Evolutionary conservation across 2,329 filamentous ascomycete genomes (phyloP).

Genomic region (Penicillium rolfsii): DNA sequence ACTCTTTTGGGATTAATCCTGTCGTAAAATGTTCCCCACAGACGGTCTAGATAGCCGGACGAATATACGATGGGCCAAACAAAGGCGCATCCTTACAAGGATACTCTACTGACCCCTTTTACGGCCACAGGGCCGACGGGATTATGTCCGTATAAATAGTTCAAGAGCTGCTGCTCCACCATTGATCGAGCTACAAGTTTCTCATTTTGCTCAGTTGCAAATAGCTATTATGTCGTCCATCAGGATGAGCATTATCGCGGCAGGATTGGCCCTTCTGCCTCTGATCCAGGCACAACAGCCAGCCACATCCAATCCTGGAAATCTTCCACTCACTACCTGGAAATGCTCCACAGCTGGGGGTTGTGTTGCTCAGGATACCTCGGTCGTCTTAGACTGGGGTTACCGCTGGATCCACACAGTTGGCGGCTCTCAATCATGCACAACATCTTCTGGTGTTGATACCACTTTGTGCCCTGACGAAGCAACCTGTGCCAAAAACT

Average conservation of each 20-base stretch:
- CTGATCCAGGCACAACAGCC: conserved; percentile 3
- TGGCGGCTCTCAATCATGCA: conserved; percentile 58
- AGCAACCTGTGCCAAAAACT: conserved; percentile 57
- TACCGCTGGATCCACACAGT: conserved; percentile 61
- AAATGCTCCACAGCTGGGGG: background rate
- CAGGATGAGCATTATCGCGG: background rate
- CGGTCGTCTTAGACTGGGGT: conserved; percentile 42
- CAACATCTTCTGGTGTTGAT: conserved; percentile 57
- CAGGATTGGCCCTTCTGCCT: background rate
- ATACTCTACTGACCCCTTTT: background rate
- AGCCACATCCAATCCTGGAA: background rate
- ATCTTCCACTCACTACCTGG: background rate
- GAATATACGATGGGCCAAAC: too few species aligned
- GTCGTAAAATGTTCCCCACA: background rate
- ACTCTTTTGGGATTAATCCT: background rate
- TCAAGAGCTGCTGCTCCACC: background rate
- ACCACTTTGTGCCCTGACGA: conserved; percentile 52
- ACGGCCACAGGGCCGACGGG: too few species aligned
- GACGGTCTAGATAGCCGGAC: background rate
- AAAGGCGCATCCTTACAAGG: background rate
- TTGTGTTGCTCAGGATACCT: conserved; percentile 2
- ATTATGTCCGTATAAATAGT: background rate
- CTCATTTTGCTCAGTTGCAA: background rate
- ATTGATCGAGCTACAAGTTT: background rate
- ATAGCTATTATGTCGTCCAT: background rate